Percentiles rank a stretch among this genome's conserved stretches.
Evolutionary conservation across 345 rosid genomes (phyloP).

Genomic region (Populus tremula): DNA sequence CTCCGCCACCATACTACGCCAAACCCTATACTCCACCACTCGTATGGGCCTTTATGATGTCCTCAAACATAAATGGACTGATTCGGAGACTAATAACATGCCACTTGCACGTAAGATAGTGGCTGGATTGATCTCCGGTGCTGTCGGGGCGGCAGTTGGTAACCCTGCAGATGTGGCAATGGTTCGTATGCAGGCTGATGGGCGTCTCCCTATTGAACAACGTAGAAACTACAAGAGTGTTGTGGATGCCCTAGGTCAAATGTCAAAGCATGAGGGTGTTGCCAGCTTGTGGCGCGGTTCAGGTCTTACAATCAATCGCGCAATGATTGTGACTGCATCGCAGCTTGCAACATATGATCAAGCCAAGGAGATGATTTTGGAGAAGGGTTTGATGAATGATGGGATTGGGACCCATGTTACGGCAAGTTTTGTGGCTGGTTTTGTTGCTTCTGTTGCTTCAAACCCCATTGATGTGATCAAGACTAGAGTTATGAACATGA

Average conservation of each 20-base stretch:
- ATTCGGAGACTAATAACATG: neutral
- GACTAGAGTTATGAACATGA: constrained; percentile 23
- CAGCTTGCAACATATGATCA: constrained; percentile 21
- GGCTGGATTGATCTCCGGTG: constrained; percentile 8
- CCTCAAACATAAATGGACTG: constrained; percentile 14
- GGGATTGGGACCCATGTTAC: constrained; percentile 19
- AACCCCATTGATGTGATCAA: constrained; percentile 26
- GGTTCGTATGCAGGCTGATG: constrained; percentile 23
- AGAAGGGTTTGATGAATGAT: constrained; percentile 13
- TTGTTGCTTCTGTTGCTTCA: constrained; percentile 20
- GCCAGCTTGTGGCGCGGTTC: constrained; percentile 17
- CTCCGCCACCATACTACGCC: constrained; percentile 15
- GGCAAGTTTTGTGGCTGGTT: constrained; percentile 15
- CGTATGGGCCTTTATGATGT: constrained; percentile 20
- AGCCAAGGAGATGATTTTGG: constrained; percentile 13
- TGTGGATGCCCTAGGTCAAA: constrained; percentile 15
- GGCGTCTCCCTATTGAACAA: constrained; percentile 15
- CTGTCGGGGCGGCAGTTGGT: constrained; percentile 10
- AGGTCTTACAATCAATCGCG: constrained; percentile 7
- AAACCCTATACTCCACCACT: constrained; percentile 20
- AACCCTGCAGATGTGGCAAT: constrained; percentile 22
- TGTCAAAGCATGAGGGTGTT: constrained; percentile 20
- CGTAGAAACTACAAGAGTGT: constrained; percentile 18
- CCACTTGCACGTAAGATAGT: constrained; percentile 11
- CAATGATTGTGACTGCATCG: constrained; percentile 17